A percentile compares a stretch with the other conserved stretches of the same genome.
These are phyloP conservation scores for Mortierella sp. DNA, from an alignment of 371 early-diverging fungal genomes.

Conservation along the genomic window DNA sequence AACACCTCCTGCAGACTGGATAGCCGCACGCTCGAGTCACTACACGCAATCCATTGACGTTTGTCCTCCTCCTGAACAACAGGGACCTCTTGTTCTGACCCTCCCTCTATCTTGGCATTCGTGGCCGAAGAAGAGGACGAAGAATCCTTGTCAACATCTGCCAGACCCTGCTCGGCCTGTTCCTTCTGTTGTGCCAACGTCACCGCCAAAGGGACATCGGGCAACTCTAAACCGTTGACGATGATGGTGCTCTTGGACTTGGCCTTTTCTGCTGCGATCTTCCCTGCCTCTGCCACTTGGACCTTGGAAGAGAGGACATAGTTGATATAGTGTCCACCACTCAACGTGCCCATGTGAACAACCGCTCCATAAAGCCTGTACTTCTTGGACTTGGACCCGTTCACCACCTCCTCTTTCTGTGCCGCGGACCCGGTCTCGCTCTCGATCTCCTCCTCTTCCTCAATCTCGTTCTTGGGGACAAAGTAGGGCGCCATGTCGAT, in stretches of 20 bases:
- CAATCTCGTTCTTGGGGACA: constrained; percentile 56
- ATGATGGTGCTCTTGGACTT: constrained; percentile 5
- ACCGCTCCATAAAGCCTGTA: constrained; percentile 85
- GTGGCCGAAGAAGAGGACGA: background rate
- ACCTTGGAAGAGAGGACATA: constrained; percentile 63
- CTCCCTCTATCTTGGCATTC: background rate
- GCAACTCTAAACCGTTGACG: constrained; percentile 21
- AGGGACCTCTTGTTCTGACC: background rate
- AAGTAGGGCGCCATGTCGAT: constrained; percentile 69
- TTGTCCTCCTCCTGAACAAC: constrained; percentile 15
- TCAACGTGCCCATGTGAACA: constrained; percentile 82
- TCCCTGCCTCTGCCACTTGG: constrained; percentile 9
- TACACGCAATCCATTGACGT: constrained; percentile 47
- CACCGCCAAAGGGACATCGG: constrained; percentile 30
- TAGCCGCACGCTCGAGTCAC: constrained; percentile 46
- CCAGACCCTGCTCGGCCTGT: background rate
- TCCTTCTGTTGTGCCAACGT: constrained; percentile 24
- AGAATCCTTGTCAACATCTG: background rate
- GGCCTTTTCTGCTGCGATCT: constrained; percentile 7
- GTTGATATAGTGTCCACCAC: constrained; percentile 84
- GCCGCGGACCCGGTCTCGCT: constrained; percentile 9
- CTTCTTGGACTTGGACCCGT: constrained; percentile 40
- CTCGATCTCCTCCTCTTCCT: constrained; percentile 28
- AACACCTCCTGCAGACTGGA: constrained; percentile 40
- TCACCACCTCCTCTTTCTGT: constrained; percentile 24